Percentiles rank a stretch among this genome's conserved stretches.
phyloP scores from a whole-genome alignment of 768 basidiomycete species.

The Hypholoma sublateritium region DNA sequence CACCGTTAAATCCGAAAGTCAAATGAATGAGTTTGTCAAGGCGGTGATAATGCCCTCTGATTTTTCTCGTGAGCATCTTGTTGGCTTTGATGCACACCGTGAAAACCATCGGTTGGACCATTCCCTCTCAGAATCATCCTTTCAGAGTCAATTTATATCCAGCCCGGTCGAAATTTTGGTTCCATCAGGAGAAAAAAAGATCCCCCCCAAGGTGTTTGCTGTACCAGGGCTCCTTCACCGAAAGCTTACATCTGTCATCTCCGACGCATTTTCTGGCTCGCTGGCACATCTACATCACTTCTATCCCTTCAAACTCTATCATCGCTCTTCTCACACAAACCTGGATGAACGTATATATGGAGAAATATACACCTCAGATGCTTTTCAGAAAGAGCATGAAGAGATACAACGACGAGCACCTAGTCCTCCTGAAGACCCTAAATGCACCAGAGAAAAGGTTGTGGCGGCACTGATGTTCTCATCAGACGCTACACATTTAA shows the following conservation, averaged over 20 bases:
- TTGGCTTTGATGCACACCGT: constrained; percentile 11
- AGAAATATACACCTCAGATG: constrained; percentile 31
- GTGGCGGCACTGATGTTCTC: constrained; percentile 26
- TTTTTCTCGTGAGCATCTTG: constrained; percentile 14
- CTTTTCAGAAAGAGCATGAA: constrained; percentile 27
- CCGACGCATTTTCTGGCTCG: constrained; percentile 17
- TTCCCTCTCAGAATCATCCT: constrained; percentile 6
- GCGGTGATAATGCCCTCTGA: constrained; percentile 16
- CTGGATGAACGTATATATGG: constrained; percentile 17
- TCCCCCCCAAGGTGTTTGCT: constrained; percentile 18
- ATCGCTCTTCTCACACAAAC: constrained; percentile 9
- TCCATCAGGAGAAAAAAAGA: constrained; percentile 23
- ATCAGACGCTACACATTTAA: constrained; percentile 23
- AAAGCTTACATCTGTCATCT: constrained; percentile 23
- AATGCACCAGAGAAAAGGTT: constrained; percentile 27
- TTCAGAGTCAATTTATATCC: constrained; percentile 11
- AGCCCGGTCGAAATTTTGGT: constrained; percentile 22
- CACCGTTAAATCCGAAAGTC: constrained; percentile 11
- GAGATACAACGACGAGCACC: constrained; percentile 22
- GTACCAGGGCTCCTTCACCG: constrained; percentile 28
- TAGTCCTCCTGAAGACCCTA: constrained; percentile 19
- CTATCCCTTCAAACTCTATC: constrained; percentile 27
- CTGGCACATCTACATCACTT: constrained; percentile 23
- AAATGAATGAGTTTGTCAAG: constrained; percentile 16
- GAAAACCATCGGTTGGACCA: constrained; percentile 14